Evolutionary conservation across 1,284 basidiomycete genomes (phyloP).

Genomic region (Naganishia sp.): DNA sequence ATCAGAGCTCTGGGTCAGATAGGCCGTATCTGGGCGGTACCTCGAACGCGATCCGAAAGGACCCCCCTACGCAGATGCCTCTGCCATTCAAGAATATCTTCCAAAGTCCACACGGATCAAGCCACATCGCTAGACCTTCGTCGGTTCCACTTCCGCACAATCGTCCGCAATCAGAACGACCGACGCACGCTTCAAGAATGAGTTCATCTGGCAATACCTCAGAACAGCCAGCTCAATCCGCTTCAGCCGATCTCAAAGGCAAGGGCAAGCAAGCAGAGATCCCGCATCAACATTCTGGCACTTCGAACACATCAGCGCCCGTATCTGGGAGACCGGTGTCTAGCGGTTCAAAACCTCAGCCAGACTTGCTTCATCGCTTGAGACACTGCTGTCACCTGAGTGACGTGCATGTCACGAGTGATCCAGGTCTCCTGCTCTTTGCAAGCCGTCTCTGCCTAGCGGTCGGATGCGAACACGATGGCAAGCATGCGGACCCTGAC

Average conservation of each 20-base stretch:
- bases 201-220: conserved; percentile 25
- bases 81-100: conserved; percentile 14
- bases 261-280: conserved; percentile 1
- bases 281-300: neutral
- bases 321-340: conserved; percentile 3
- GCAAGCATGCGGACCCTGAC: conserved; percentile 40
- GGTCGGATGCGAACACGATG: conserved; percentile 48
- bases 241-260: conserved; percentile 12
- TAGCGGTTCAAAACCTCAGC: conserved; percentile 35
- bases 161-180: conserved; percentile 5
- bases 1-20: neutral
- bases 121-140: conserved; percentile 14
- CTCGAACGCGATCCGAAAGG: neutral
- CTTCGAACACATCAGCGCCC: neutral
- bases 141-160: conserved; percentile 10
- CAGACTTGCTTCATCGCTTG: conserved; percentile 51
- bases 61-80: neutral
- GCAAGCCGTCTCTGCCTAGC: conserved; percentile 52
- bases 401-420: conserved; percentile 53
- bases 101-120: neutral
- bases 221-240: neutral
- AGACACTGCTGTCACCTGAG: conserved; percentile 53
- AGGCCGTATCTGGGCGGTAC: neutral
- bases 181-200: conserved; percentile 18
- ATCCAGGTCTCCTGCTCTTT: conserved; percentile 52